Base-by-base conservation (phyloP, 495 filamentous ascomycete species). In the Penicillium subrubescens region DNA sequence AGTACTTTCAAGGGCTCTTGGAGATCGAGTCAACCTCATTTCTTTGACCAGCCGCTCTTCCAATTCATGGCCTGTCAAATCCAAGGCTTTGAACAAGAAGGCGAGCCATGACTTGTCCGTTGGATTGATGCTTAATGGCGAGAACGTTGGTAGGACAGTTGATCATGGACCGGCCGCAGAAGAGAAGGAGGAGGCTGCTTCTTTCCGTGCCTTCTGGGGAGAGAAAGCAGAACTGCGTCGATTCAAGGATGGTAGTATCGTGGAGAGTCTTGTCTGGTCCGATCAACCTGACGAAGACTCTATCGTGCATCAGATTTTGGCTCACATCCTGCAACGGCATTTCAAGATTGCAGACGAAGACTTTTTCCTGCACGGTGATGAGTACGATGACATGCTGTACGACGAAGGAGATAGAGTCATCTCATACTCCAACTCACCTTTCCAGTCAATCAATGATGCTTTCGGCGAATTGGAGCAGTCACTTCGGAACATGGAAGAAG, bases 111-210 rank as follows among this genome's bases (percentile, higher is more conserved):
- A 63, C 3, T 61, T 95, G 17, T 75, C 82, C 14, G 79, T 95
- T 48, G 89, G 91, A 0, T 78, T 99, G 37, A 70, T 90, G 19
- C 84, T 96, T 35, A 82, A 97, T 71, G 81, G 90, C 2, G 79
- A 83, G 11, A 90, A 93, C 67, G 86, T 88, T 57, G 77, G 83
- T 50, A 88, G 93, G 23, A 80, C 85, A 23, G 88, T 97, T 48
- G 95, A 99, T 68, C 89, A 92, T 69, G 95, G 95, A 3, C 95
- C 95, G 2, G 72, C 88, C 0, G 92, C 92, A 5, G 92, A 97
- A 72, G 83, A 92, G 53, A 92, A 82, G 62, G 76, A 76, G 23
- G 80, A 78, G 63, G 77, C 82, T 31, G 73, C 75, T 39, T 72
- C 73, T 1, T 85, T 84, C 67, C 75, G 80, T 23, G 70, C 69